Percentiles rank a stretch among this genome's conserved stretches.
Evolutionary conservation across 352 stramenopile species (phyloP).

Genomic region (Phytophthora pseudosyringae): DNA sequence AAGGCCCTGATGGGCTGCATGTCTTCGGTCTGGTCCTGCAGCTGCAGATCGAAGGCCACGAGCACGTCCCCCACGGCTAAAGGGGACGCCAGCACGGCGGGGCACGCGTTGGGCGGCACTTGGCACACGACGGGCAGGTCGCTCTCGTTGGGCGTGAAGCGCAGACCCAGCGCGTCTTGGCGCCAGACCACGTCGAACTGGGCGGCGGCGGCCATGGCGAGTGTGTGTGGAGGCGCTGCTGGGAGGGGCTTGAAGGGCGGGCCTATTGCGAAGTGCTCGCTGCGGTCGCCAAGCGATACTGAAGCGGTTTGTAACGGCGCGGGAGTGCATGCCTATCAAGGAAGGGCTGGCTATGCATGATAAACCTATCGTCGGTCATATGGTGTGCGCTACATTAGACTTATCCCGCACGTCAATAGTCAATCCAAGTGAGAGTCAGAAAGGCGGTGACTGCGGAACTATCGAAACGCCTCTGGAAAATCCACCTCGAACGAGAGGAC

Average conservation of each 20-base stretch:
- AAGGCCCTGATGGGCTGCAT: conserved; percentile 52
- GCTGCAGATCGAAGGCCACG: conserved; percentile 57
- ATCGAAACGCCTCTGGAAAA: conserved; percentile 24
- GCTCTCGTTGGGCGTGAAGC: conserved; percentile 78
- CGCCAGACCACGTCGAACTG: conserved; percentile 72
- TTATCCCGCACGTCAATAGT: conserved; percentile 4
- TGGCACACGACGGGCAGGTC: conserved; percentile 78
- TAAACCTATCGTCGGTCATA: background rate
- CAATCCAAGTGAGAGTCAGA: conserved; percentile 16
- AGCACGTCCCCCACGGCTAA: conserved; percentile 72
- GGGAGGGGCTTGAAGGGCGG: background rate
- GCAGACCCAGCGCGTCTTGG: conserved; percentile 57
- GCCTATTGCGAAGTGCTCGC: conserved; percentile 29
- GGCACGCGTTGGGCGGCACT: conserved; percentile 52
- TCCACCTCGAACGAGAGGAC: conserved; percentile 26
- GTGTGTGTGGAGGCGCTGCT: background rate
- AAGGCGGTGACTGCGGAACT: conserved; percentile 10
- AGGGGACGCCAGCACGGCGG: conserved; percentile 55
- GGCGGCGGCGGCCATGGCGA: conserved; percentile 9
- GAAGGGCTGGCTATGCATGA: background rate
- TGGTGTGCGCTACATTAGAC: conserved; percentile 15
- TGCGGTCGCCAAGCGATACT: conserved; percentile 12
- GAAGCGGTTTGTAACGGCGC: conserved; percentile 25
- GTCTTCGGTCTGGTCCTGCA: conserved; percentile 22
- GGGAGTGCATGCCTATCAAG: conserved; percentile 29